Conservation (phyloP, 1,284 basidiomycete genomes). For the Lentinula novae-zelandiae region DNA sequence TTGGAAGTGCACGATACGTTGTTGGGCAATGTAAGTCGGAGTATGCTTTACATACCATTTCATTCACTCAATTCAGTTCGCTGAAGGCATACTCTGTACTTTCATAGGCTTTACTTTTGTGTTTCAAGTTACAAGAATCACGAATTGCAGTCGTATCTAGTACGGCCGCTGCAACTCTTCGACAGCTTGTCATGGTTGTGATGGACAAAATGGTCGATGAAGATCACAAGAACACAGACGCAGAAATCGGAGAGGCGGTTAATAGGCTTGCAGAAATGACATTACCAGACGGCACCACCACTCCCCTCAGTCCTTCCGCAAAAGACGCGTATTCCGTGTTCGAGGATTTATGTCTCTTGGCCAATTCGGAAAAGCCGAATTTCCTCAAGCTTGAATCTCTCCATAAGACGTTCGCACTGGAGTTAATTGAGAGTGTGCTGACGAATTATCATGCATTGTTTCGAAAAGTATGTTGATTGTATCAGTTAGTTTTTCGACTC, state of each 20-base stretch:
- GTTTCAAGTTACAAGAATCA: constrained; percentile 94
- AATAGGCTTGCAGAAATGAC: constrained; percentile 38
- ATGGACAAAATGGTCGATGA: constrained; percentile 92
- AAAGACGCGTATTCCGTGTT: constrained; percentile 87
- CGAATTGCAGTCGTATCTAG: constrained; percentile 95
- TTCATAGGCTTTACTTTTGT: constrained; percentile 80
- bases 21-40: constrained; percentile 67
- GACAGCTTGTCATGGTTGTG: constrained; percentile 96
- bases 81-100: constrained; percentile 1
- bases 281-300: constrained; percentile 63
- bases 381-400: constrained; percentile 85
- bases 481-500: background rate
- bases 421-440: constrained; percentile 94
- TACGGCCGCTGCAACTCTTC: constrained; percentile 93
- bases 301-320: constrained; percentile 72
- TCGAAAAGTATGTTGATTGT: constrained; percentile 53
- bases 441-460: constrained; percentile 93
- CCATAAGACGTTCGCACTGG: constrained; percentile 92
- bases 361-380: constrained; percentile 77
- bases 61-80: background rate
- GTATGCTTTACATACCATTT: background rate
- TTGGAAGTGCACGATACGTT: constrained; percentile 69
- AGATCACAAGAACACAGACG: constrained; percentile 48
- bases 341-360: constrained; percentile 85
- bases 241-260: constrained; percentile 10